A percentile compares a stretch with the other conserved stretches of the same genome.
phyloP scores from a whole-genome alignment of 345 rosid species.

The Raphanus sativus region DNA sequence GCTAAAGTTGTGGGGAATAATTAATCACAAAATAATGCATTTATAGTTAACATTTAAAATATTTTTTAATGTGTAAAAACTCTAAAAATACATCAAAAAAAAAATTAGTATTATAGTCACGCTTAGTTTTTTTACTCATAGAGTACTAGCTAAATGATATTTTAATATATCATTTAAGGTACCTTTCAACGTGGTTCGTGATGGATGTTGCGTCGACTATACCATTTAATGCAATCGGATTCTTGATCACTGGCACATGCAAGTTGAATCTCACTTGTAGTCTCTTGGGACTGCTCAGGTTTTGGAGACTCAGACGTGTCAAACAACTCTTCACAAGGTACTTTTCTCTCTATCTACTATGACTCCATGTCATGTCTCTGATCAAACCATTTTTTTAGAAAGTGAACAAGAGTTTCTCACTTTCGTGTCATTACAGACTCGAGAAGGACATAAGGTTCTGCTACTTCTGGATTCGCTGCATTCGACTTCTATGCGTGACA shows the following conservation, averaged over 20 bases:
- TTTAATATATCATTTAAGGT: conserved; percentile 42
- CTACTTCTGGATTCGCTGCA: conserved; percentile 80
- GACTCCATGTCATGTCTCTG: neutral
- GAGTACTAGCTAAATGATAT: conserved; percentile 7
- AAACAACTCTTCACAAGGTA: conserved; percentile 85
- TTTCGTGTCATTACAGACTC: conserved; percentile 46
- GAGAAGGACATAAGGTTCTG: conserved; percentile 90
- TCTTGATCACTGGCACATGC: conserved; percentile 57
- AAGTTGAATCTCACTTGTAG: conserved; percentile 51
- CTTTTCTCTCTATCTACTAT: neutral
- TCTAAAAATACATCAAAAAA: too few relatives aligned
- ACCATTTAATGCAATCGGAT: conserved; percentile 68
- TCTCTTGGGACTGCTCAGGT: conserved; percentile 68
- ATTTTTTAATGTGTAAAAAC: too few relatives aligned
- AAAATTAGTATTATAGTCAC: too few relatives aligned
- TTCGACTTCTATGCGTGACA: conserved; percentile 68
- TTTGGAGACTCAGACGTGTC: conserved; percentile 82
- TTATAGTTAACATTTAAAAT: too few relatives aligned
- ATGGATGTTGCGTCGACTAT: conserved; percentile 95
- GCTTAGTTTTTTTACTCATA: too few relatives aligned
- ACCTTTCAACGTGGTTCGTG: conserved; percentile 83
- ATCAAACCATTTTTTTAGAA: neutral
- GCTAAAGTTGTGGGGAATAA: too few relatives aligned
- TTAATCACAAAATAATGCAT: too few relatives aligned
- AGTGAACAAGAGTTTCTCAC: too few relatives aligned